These are phyloP conservation scores for Salix suchowensis DNA, from an alignment of 345 rosid genomes.

Conservation along the genomic window DNA sequence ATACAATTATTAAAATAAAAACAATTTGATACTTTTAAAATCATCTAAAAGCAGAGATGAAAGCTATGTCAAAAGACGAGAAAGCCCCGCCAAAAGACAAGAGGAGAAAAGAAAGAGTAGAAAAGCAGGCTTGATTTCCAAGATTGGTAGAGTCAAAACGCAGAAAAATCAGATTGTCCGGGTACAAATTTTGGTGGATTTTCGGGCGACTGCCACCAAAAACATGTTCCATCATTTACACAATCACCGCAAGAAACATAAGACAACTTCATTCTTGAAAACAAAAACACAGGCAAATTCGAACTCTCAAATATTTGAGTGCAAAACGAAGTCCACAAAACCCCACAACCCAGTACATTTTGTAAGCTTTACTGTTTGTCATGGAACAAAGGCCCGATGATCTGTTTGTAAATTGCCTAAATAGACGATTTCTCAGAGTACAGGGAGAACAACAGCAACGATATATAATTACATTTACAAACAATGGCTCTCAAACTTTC, in stretches of 20 bases:
- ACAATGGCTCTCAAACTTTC: not conserved
- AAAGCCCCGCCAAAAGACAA: not conserved
- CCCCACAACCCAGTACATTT: not conserved
- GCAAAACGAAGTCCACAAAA: not conserved
- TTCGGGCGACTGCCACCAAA: not conserved
- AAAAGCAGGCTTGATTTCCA: not conserved
- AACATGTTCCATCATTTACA: not conserved
- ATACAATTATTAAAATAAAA: no score
- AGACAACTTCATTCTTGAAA: not conserved
- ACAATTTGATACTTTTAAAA: no score
- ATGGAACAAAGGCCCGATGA: not conserved
- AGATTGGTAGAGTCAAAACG: not conserved
- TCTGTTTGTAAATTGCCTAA: not conserved
- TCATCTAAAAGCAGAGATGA: no score
- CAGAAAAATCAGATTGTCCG: no score
- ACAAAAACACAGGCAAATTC: not conserved
- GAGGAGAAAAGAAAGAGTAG: not conserved
- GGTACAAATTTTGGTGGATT: not conserved
- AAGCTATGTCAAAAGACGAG: no score
- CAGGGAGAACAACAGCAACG: not conserved
- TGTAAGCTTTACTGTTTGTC: not conserved
- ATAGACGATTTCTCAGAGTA: not conserved
- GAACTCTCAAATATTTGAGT: not conserved
- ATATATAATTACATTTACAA: not conserved
- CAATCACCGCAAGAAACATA: not conserved